Base-by-base conservation (phyloP, 169 alveolate genomes). In the Plasmodium vivax region DNA sequence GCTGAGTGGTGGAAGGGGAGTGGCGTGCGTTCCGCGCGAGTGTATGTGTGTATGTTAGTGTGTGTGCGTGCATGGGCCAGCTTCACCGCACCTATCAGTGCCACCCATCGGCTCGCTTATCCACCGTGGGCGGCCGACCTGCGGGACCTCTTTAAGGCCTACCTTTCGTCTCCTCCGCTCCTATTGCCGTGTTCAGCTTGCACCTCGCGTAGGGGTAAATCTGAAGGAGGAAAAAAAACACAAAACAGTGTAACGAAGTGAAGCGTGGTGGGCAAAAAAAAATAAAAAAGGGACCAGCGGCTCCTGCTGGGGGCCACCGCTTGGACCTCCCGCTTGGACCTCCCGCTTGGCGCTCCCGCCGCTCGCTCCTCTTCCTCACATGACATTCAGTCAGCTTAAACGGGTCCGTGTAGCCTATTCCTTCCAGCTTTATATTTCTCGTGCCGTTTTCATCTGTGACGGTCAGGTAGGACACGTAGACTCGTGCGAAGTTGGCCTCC, bases 351-450 rank as follows among this genome's bases (percentile, higher is more conserved):
- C 1, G 51, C 3, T 8, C n/a, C 38, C 14, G n/a, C 80, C 62
- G 32, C 10, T 27, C 16, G n/a, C 71, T 23, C n/a, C 80, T 30
- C 16, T 47, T 45, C 56, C 79, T 45, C 82, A 90, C 94, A 30
- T 80, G 74, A 30, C 94, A 90, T 38, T 79, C 73, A 12, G 58
- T 79, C 9, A 80, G 36, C 30, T 19, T 32, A 58, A 56, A 90
- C 7, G 94, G 91, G 30, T 90, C 94, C 14, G 94, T 90, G 72
- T 90, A 90, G 36, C 94, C 94, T 80, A 90, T 80, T 51, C 94
- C 94, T 81, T 90, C 94, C 10, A 90, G 75, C 62, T 90, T 90
- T 47, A 90, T 90, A 62, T 77, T 90, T 90, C 94, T 54, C 32
- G 41, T 90, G 38, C 90, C 90, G 47, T 90, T 83, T 2, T 47